These are phyloP conservation scores for Fremontodendron californicum DNA, from an alignment of 345 rosid species.

Conservation along the genomic window DNA sequence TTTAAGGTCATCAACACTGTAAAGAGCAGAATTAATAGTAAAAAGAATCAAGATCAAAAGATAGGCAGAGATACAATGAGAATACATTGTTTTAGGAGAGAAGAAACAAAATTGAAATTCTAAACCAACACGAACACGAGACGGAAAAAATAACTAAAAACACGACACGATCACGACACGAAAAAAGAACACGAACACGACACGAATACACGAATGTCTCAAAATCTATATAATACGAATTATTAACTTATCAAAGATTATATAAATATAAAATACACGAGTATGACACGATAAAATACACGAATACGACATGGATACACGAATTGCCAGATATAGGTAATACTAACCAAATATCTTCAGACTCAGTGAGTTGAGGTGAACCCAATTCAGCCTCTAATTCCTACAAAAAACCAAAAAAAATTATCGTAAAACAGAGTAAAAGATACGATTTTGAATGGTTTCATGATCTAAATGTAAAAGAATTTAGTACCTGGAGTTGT, in stretches of 20 bases:
- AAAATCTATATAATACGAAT: too few species aligned
- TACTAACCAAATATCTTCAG: constrained; percentile 43
- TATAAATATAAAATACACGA: too few species aligned
- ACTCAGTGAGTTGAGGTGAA: constrained; percentile 13
- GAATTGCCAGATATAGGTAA: too few species aligned
- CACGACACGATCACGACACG: too few species aligned
- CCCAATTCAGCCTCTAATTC: constrained; percentile 34
- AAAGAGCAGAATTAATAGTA: constrained; percentile 3
- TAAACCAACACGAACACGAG: too few species aligned
- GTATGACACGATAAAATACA: too few species aligned
- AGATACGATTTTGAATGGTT: not conserved
- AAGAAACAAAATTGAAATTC: not conserved
- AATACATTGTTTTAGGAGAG: not conserved
- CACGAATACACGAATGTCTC: too few species aligned
- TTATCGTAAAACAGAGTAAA: not conserved
- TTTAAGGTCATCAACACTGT: constrained; percentile 57
- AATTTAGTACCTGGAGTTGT: constrained; percentile 35
- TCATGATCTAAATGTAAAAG: not conserved
- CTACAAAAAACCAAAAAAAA: constrained; percentile 17
- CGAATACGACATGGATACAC: too few species aligned
- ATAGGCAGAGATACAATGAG: not conserved
- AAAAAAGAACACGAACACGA: too few species aligned
- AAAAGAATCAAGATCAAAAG: not conserved
- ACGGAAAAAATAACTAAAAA: too few species aligned
- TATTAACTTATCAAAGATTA: too few species aligned